Base-by-base conservation (phyloP, 176 grass and related monocot species). In the Secale cereale region DNA sequence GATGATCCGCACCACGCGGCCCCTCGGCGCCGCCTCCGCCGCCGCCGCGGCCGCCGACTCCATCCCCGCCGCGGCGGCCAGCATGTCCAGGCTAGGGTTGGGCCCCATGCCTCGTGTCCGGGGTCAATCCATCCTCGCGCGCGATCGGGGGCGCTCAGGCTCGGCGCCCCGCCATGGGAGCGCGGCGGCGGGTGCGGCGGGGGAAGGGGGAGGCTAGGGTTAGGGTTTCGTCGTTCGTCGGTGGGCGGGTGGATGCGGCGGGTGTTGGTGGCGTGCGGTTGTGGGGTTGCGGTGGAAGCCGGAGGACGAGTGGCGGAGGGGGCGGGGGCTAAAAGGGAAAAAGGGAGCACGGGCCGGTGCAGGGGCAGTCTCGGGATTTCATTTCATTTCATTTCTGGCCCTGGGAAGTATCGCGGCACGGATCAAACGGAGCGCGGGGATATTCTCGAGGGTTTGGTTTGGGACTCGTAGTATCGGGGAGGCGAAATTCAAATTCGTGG, bases 1-100 rank as follows among this genome's bases (percentile, higher is more conserved):
- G 61, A 87, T 59, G 66, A 97, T 91, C 59, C 95, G 89, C 77
- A 97, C 80, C 23, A 90, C 85, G 50, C 85, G 88, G 10, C 50
- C 54, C 59, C 84, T 48, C 22, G 33, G 56, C 40, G 45, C 32
- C 31, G 6, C 46, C 22, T 6, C 59, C 59, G 25, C 60, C 11
- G 2, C 65, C 35, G 17, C 30, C 39, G 35, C 31, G 25, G 9
- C 46, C 22, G 10, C 56, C 22, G 29, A 50, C 1, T 50, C 46
- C 46, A 50, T 50, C 46, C 46, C 48, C 43, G 31, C 68, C 43
- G 59, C 45, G 46, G 74, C 60, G n/a, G 80, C 80, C 73, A 88
- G 29, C 40, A 69, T 67, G 26, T 75, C 39, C 15, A 77, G 89
- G 85, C 77, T 84, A 91, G 89, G 89, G 89, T 91, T 90, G 41